Percentiles rank a stretch among this genome's conserved stretches.
Conservation (phyloP, 306 rosid genomes). For the Datisca glomerata region DNA sequence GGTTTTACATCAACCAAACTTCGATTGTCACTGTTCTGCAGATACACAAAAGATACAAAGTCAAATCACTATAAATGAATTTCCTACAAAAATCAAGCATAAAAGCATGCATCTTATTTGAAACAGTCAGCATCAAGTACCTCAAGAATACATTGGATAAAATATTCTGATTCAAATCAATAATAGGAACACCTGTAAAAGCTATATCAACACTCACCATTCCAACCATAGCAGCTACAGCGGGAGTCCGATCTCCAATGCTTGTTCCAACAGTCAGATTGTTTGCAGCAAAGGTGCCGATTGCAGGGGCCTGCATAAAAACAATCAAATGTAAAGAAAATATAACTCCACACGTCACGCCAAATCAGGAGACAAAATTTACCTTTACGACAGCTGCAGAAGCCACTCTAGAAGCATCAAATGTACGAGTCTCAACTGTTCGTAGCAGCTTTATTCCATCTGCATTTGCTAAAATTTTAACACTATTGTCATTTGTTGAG, state of each 20-base stretch:
- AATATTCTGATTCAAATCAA: too few relatives aligned
- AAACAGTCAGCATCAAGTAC: not conserved
- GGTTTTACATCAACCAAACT: constrained; percentile 84
- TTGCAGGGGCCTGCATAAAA: constrained; percentile 40
- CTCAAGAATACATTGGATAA: too few relatives aligned
- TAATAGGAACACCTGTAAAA: not conserved
- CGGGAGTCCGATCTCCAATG: constrained; percentile 74
- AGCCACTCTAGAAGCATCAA: constrained; percentile 85
- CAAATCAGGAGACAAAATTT: constrained; percentile 7
- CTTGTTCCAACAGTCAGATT: constrained; percentile 64
- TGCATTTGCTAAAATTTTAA: constrained; percentile 78
- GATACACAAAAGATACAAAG: constrained; percentile 9
- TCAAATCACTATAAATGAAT: constrained; percentile 12
- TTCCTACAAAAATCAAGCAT: constrained; percentile 8
- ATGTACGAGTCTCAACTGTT: constrained; percentile 67
- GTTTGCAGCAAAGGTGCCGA: constrained; percentile 55
- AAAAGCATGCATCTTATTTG: not conserved
- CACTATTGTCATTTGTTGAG: constrained; percentile 73
- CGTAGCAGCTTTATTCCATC: constrained; percentile 85
- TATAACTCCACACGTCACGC: too few relatives aligned
- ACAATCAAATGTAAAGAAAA: constrained; percentile 14
- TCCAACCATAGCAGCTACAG: constrained; percentile 67
- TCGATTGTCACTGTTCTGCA: constrained; percentile 77
- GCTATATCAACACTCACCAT: constrained; percentile 40
- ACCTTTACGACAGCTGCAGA: constrained; percentile 91